Percentiles rank a stretch among this genome's conserved stretches.
Conservation (phyloP, 2,329 filamentous ascomycete genomes). For the Cladosporium sp. region DNA sequence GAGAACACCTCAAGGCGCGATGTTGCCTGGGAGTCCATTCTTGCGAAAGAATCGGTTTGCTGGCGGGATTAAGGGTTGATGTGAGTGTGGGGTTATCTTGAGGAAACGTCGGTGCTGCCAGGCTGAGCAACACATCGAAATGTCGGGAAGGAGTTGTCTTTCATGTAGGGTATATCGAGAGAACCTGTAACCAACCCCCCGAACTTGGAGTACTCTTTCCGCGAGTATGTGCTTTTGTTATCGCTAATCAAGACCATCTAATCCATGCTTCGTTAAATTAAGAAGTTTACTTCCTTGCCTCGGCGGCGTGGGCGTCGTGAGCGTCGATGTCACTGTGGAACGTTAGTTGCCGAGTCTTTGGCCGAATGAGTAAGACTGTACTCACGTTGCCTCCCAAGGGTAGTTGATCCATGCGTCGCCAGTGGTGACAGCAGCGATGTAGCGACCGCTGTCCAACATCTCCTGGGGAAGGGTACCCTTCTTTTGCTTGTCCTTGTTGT, state of each 20-base stretch:
- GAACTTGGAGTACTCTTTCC: background rate
- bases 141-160: background rate
- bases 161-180: slow-evolving; percentile 13
- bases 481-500: slow-evolving; percentile 98
- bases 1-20: too few species aligned
- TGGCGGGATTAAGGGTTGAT: background rate
- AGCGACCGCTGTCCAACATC: slow-evolving; percentile 68
- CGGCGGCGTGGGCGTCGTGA: slow-evolving; percentile 15
- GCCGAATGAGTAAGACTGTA: slow-evolving; percentile 16
- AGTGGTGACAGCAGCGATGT: slow-evolving; percentile 81
- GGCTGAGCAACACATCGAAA: too few species aligned
- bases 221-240: background rate
- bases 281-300: slow-evolving; percentile 8
- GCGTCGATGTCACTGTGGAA: slow-evolving; percentile 17
- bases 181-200: background rate
- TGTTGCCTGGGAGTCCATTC: background rate
- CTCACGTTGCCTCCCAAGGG: slow-evolving; percentile 85
- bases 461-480: slow-evolving; percentile 78
- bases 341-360: slow-evolving; percentile 2
- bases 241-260: slow-evolving; percentile 11
- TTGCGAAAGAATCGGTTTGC: background rate
- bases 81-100: too few species aligned
- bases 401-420: slow-evolving; percentile 99
- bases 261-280: slow-evolving; percentile 11
- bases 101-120: too few species aligned